Evolutionary conservation across 805 yeast genomes (phyloP).

Genomic region (Hyphopichia homilentoma): DNA sequence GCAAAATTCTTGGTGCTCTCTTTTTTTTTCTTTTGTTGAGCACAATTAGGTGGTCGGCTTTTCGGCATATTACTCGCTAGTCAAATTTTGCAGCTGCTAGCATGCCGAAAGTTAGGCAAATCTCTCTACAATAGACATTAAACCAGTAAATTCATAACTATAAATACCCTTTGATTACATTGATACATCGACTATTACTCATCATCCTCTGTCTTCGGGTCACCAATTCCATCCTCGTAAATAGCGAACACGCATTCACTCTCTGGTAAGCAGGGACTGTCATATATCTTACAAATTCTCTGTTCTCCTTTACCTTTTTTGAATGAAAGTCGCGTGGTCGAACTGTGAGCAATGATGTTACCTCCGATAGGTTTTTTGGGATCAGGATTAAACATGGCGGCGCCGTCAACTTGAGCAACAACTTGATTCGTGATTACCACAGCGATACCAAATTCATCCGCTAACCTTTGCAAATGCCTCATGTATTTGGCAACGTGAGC

Average conservation of each 20-base stretch:
- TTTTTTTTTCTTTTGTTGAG: too few species aligned
- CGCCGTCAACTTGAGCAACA: slow-evolving; percentile 96
- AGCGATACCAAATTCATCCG: slow-evolving; percentile 97
- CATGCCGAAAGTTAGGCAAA: slow-evolving; percentile 1
- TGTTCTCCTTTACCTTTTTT: slow-evolving; percentile 90
- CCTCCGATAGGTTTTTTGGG: slow-evolving; percentile 99
- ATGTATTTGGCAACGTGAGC: slow-evolving; percentile 89
- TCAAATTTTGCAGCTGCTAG: too few species aligned
- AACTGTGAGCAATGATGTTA: slow-evolving; percentile 93
- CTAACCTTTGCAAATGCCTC: slow-evolving; percentile 87
- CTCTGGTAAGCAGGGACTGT: slow-evolving; percentile 95
- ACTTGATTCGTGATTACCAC: slow-evolving; percentile 92
- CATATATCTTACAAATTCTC: slow-evolving; percentile 91
- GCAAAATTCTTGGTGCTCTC: too few species aligned
- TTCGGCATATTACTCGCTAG: too few species aligned
- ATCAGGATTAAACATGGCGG: slow-evolving; percentile 83
- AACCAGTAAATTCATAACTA: background rate
- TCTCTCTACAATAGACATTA: background rate
- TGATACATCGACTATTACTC: slow-evolving; percentile 5
- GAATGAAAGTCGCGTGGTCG: slow-evolving; percentile 88
- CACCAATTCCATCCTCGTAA: slow-evolving; percentile 95
- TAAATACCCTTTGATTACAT: background rate
- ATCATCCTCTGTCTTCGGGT: slow-evolving; percentile 80
- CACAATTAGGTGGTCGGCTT: too few species aligned
- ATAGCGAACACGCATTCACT: slow-evolving; percentile 93